These are phyloP conservation scores for Neofusicoccum parvum DNA, from an alignment of 2,329 filamentous ascomycete species.

Conservation along the genomic window DNA sequence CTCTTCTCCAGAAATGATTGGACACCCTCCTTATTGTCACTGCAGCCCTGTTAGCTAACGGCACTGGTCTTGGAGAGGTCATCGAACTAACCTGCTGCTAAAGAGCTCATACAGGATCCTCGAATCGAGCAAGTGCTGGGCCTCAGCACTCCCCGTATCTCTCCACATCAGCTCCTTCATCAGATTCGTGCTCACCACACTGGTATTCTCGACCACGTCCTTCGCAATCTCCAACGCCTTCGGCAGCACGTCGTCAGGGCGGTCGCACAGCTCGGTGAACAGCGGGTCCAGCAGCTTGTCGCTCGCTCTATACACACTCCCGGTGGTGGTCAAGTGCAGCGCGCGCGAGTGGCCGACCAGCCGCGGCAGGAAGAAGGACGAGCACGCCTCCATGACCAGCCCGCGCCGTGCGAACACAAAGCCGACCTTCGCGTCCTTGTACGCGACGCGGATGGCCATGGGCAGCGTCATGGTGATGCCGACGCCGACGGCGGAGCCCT, in stretches of 20 bases:
- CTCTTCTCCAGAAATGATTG: constrained; percentile 71
- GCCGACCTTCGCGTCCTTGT: constrained; percentile 65
- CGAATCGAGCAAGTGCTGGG: constrained; percentile 70
- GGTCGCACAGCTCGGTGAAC: constrained; percentile 66
- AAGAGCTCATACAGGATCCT: constrained; percentile 65
- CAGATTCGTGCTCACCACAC: constrained; percentile 62
- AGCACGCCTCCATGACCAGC: constrained; percentile 71
- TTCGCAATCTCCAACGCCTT: constrained; percentile 67
- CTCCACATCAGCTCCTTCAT: constrained; percentile 74
- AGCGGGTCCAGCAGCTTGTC: constrained; percentile 59
- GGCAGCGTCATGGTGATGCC: constrained; percentile 63
- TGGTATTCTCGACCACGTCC: constrained; percentile 69
- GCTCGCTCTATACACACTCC: constrained; percentile 56
- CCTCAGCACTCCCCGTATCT: constrained; percentile 63
- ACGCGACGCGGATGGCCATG: constrained; percentile 57
- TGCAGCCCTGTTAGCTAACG: constrained; percentile 29
- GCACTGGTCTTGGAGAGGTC: neutral
- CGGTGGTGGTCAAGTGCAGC: constrained; percentile 68
- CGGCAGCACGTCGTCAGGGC: constrained; percentile 61
- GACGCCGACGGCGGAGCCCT: constrained; percentile 60
- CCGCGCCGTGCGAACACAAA: constrained; percentile 74
- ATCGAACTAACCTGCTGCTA: constrained; percentile 44
- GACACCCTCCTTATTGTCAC: constrained; percentile 69
- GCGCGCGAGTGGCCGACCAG: constrained; percentile 67
- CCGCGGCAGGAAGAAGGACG: constrained; percentile 71